A percentile compares a stretch with the other conserved stretches of the same genome.
Conservation (phyloP, 495 filamentous ascomycete genomes). For the Oleoguttula mirabilis region DNA sequence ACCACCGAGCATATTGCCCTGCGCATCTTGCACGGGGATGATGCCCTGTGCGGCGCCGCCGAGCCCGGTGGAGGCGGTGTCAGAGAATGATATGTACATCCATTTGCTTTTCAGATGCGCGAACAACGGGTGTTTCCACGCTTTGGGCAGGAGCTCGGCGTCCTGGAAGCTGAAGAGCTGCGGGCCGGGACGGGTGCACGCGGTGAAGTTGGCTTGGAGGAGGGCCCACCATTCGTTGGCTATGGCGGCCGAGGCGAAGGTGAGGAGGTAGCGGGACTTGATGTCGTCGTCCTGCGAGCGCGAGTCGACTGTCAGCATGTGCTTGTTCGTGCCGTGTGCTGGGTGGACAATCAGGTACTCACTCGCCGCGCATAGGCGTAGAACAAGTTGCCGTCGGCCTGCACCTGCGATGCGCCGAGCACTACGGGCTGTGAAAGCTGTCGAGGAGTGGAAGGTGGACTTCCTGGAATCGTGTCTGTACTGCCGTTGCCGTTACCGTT, state of each 20-base stretch:
- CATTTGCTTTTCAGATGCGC: conserved; percentile 17
- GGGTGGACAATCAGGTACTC: too few relatives aligned
- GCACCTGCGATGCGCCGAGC: background rate
- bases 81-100: conserved; percentile 19
- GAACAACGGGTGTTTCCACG: conserved; percentile 14
- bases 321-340: background rate
- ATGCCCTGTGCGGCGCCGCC: conserved; percentile 15
- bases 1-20: conserved; percentile 13
- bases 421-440: background rate
- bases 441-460: background rate
- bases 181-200: conserved; percentile 7
- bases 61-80: conserved; percentile 5
- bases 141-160: conserved; percentile 8
- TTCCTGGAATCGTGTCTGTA: background rate
- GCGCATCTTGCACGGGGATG: conserved; percentile 14
- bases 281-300: conserved; percentile 9
- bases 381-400: conserved; percentile 14
- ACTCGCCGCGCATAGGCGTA: conserved; percentile 20
- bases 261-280: conserved; percentile 17
- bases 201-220: conserved; percentile 12
- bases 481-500: background rate
- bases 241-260: conserved; percentile 18
- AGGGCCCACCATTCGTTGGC: conserved; percentile 19
- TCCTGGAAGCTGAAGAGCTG: conserved; percentile 19
- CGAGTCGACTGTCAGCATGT: background rate